Conservation (phyloP, 352 stramenopile genomes). For the Globisporangium cederbergense region DNA sequence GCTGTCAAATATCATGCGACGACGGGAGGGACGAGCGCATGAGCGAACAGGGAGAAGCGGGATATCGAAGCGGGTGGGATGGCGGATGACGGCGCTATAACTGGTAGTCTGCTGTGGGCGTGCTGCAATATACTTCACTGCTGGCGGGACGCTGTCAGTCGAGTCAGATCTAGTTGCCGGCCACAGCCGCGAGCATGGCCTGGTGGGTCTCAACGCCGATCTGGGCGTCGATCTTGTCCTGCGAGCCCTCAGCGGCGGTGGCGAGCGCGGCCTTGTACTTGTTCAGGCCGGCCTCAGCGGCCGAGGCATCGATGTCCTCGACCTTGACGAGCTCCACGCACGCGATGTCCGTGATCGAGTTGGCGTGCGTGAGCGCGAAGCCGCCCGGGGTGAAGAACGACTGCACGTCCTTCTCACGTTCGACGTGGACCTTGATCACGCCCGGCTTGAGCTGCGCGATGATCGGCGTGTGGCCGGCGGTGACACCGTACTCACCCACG, state of each 20-base stretch:
- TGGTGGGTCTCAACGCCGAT: slow-evolving; percentile 95
- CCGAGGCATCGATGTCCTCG: slow-evolving; percentile 93
- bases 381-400: slow-evolving; percentile 98
- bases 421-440: slow-evolving; percentile 87
- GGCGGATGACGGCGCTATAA: slow-evolving; percentile 6
- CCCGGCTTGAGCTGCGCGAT: slow-evolving; percentile 97
- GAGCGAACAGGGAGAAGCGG: neutral
- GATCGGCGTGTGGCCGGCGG: slow-evolving; percentile 94
- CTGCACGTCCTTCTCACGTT: slow-evolving; percentile 86
- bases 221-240: slow-evolving; percentile 92
- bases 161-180: slow-evolving; percentile 40
- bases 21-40: neutral
- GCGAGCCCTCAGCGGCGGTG: slow-evolving; percentile 75
- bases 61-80: neutral
- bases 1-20: slow-evolving; percentile 12
- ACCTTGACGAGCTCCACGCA: slow-evolving; percentile 96
- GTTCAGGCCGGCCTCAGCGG: slow-evolving; percentile 86
- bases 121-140: neutral
- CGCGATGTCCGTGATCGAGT: slow-evolving; percentile 96
- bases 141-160: neutral
- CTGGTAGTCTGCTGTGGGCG: slow-evolving; percentile 1
- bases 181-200: slow-evolving; percentile 90
- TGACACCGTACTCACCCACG: slow-evolving; percentile 97
- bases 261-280: slow-evolving; percentile 89
- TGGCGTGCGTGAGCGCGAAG: slow-evolving; percentile 95